These are phyloP conservation scores for Lactifluus rugatus DNA, from an alignment of 768 basidiomycete genomes.

Conservation along the genomic window DNA sequence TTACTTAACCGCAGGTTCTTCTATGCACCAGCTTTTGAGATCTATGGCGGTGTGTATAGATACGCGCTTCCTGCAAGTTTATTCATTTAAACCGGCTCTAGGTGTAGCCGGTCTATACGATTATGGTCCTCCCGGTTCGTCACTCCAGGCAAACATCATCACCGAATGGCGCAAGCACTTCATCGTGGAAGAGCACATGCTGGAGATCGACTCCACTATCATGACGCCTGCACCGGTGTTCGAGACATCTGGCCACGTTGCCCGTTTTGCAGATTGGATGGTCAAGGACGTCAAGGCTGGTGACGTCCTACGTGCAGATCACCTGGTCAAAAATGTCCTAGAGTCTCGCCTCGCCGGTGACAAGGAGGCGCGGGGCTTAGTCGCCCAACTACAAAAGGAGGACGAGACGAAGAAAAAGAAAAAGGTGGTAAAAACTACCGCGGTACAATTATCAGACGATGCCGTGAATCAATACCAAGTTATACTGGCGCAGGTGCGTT, in stretches of 20 bases:
- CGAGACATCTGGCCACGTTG: conserved; percentile 95
- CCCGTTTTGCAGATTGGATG: conserved; percentile 99
- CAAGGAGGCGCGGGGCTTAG: conserved; percentile 74
- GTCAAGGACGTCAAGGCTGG: conserved; percentile 92
- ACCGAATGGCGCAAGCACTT: conserved; percentile 96
- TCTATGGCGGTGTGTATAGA: conserved; percentile 77
- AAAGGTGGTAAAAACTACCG: conserved; percentile 66
- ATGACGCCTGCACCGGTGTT: conserved; percentile 95
- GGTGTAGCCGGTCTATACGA: conserved; percentile 97
- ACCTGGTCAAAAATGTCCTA: conserved; percentile 86
- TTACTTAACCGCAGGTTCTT: conserved; percentile 89
- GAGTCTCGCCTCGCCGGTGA: conserved; percentile 86
- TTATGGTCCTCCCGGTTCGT: conserved; percentile 93
- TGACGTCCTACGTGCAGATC: conserved; percentile 93
- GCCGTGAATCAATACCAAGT: conserved; percentile 69
- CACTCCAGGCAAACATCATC: conserved; percentile 94
- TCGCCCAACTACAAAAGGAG: conserved; percentile 44
- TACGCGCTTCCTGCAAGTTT: not conserved
- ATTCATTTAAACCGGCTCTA: conserved; percentile 26
- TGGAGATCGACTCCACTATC: conserved; percentile 95
- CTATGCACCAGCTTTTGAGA: conserved; percentile 97
- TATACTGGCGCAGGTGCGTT: conserved; percentile 77
- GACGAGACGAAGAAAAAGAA: conserved; percentile 64
- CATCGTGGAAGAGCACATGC: conserved; percentile 97
- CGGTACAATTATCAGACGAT: conserved; percentile 65